Evolutionary conservation across 805 yeast species (phyloP), one percentile per base, ranked within the genome.

Genomic region (Kuraishia molischiana): DNA sequence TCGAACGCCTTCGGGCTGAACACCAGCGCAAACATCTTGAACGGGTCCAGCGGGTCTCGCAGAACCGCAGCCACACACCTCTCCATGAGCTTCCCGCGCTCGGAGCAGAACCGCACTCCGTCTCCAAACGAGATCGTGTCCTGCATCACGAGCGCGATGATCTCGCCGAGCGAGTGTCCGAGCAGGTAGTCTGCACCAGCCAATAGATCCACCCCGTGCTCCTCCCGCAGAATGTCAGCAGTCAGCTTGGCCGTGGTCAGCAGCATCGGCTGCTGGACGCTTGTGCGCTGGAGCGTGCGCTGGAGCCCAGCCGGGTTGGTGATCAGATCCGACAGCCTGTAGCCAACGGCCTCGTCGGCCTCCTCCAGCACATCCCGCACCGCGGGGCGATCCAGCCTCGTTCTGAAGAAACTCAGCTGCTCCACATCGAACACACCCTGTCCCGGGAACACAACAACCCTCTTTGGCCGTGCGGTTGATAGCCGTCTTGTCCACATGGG

Each of bases 131-230:
- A 21, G 1, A 61, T 33, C 0, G 46, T 44, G 4, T 41, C 53
- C 41, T 56, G 62, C 4, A 53, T 29, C 3, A 51, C 58, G 28
- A 61, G 32, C 3, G 50, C 39, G 15, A 56, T 44, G 4, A 61
- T 52, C 32, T 61, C 66, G 1, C 66, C 66, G 19, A 61, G 38
- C 4, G 64, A 59, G 40, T 60, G 66, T 8, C 66, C 66, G 8
- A 61, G 29, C 24, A 50, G 41, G 36, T 44, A 52, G 33, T 56
- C 51, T 4, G 26, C 13, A 11, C 19, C 26, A 13, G 5, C 34
- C 13, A 56, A 33, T 3, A 55, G 32, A 38, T 52, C 52, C 5
- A 49, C 26, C 8, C 49, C 52, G 37, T 44, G 42, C n/a, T 35
- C 34, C 5, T 40, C 41, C 37, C 41, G 44, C 20, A 46, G 37